phyloP scores from a whole-genome alignment of 768 basidiomycete genomes.

The Boletus barrowsii region DNA sequence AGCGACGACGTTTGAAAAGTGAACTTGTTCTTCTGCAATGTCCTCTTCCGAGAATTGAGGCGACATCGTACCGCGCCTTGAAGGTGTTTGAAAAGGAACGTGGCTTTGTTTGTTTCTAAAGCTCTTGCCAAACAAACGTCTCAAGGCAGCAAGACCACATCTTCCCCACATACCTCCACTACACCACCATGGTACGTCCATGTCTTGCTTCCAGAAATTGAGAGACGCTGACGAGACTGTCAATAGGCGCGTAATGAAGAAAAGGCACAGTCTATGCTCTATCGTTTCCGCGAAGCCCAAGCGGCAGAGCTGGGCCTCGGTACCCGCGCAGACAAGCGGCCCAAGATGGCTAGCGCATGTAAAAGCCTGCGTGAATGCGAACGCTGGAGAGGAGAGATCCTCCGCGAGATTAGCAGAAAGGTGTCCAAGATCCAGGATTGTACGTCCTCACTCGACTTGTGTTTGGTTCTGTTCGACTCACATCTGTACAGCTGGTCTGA shows the following conservation, averaged over 20 bases:
- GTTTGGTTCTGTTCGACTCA: no score
- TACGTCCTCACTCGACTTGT: conserved; percentile 35
- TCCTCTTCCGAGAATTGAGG: conserved; percentile 29
- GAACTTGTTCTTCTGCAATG: conserved; percentile 57
- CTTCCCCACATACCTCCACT: background rate
- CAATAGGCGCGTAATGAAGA: conserved; percentile 93
- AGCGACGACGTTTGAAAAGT: conserved; percentile 72
- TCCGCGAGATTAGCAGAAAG: conserved; percentile 92
- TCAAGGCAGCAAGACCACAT: background rate
- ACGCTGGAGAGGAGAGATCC: conserved; percentile 92
- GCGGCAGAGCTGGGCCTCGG: conserved; percentile 93
- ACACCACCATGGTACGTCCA: conserved; percentile 16
- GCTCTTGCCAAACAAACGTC: conserved; percentile 24
- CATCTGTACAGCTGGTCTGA: conserved; percentile 66
- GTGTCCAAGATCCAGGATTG: conserved; percentile 98
- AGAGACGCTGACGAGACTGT: background rate
- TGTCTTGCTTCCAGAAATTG: no score
- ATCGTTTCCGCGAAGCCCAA: conserved; percentile 95
- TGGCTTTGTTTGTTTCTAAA: conserved; percentile 27
- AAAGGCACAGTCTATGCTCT: conserved; percentile 93
- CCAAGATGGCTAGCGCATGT: conserved; percentile 87
- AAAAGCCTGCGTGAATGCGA: conserved; percentile 93
- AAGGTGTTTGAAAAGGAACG: background rate
- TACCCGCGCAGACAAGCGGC: conserved; percentile 78
- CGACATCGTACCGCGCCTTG: conserved; percentile 15